Conservation (phyloP, 441 rosid genomes). For the Gossypium davidsonii region DNA sequence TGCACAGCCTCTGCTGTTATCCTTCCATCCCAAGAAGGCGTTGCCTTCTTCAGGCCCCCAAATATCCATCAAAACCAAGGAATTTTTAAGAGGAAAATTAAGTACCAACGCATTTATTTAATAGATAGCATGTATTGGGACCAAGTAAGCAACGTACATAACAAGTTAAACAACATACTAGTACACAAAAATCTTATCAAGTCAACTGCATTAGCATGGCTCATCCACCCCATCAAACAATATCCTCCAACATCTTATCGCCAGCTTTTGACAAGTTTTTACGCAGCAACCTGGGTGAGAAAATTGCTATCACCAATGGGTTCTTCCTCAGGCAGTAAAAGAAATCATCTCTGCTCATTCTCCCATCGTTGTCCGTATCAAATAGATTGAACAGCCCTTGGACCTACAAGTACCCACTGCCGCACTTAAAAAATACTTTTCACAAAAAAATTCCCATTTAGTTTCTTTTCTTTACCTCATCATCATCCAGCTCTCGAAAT, state of each 20-base stretch:
- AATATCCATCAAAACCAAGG: too few relatives aligned
- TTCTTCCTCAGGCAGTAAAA: constrained; percentile 50
- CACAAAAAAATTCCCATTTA: neutral
- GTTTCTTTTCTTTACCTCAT: constrained; percentile 38
- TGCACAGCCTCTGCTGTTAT: too few relatives aligned
- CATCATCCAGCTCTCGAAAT: constrained; percentile 44
- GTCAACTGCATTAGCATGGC: neutral
- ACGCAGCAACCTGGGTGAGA: constrained; percentile 32
- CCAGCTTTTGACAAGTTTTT: constrained; percentile 19
- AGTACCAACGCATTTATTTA: neutral
- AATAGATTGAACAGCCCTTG: constrained; percentile 42
- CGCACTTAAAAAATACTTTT: neutral
- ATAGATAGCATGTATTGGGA: neutral
- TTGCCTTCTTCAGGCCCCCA: too few relatives aligned
- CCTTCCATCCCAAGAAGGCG: too few relatives aligned
- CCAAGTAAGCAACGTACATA: neutral
- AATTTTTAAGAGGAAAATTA: neutral
- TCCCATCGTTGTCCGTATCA: constrained; percentile 50
- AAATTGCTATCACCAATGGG: constrained; percentile 63
- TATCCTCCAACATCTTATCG: constrained; percentile 25
- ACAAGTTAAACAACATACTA: neutral
- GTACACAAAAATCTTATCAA: neutral
- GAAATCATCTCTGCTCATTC: constrained; percentile 42
- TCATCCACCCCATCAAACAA: constrained; percentile 21
- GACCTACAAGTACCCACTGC: constrained; percentile 35